Base-by-base conservation (phyloP, 148 eudicot genomes). In the Suaeda aralocaspica region DNA sequence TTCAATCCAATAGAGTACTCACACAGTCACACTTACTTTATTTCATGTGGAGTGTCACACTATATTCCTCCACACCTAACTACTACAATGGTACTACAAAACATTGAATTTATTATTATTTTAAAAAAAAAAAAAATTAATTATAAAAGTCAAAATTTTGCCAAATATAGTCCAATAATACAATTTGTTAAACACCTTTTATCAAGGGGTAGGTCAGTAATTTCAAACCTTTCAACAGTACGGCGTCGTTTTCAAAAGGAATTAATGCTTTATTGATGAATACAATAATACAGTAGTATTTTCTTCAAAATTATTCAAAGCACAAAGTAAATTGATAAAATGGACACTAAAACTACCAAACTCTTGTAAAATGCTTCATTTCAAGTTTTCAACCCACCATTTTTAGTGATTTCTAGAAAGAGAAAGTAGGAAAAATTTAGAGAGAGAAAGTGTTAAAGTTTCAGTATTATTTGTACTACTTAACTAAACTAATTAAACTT, bases 111-210 rank as follows among this genome's bases (percentile, higher is more conserved):
- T n/a, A n/a, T n/a, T n/a, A n/a, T n/a, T n/a, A n/a, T n/a, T n/a
- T n/a, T n/a, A n/a, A n/a, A n/a, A n/a, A n/a, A n/a, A n/a, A n/a
- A n/a, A n/a, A n/a, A n/a, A n/a, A n/a, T n/a, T n/a, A n/a, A n/a
- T n/a, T n/a, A n/a, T n/a, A n/a, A 70, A 46, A 70, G 66, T 70
- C 79, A 76, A 64, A 59, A 76, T 70, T 76, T 70, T 66, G 57
- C 72, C 33, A 44, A 52, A 59, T 51, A 45, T 7, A 30, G 49
- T 44, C 49, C 51, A 71, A 52, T 53, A 76, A 45, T 69, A 5
- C 49, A 75, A 49, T 75, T 69, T 21, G 18, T 26, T 58, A 46
- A 71, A 65, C 56, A 7, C 36, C 2, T 39, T 67, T 50, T 61
- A 59, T 67, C 69, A 62, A 67, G 67, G 80, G 76, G 49, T 62